Evolutionary conservation across 345 rosid species (phyloP), one percentile per base, ranked within the genome.

Genomic region (Eucalyptus paniculata): DNA sequence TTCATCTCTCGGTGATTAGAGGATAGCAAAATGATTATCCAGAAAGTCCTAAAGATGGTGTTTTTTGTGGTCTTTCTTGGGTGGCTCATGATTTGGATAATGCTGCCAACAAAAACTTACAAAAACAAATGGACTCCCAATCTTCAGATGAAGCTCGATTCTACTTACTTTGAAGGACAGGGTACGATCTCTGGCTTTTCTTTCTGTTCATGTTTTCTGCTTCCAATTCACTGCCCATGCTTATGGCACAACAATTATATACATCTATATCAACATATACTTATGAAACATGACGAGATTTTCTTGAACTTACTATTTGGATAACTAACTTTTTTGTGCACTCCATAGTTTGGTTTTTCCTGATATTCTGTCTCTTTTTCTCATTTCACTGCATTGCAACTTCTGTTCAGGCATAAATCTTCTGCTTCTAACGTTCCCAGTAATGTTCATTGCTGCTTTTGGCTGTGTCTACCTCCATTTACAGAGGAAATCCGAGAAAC

Each of bases 381-480:
- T 77, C 83, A 77, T 37, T 77, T 77, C 28, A 37, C 42, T 77
- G 83, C 83, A 37, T 77, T 11, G 83, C 83, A 37, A 77, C 83
- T 45, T 54, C 53, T n/a, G 50, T 77, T n/a, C 92, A 96, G 99
- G 97, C 30, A 92, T 50, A 80, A 95, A 94, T 88, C 94, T 96
- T 62, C 91, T 96, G 88, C 93, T 96, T 53, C 94, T 95, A 49
- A 91, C 97, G 9, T 90, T 93, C 87, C 98, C 99, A 9, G 86
- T 95, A 88, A 93, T 95, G 95, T 89, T 95, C 86, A 91, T 96
- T 65, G 94, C 97, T 82, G 90, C 88, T 83, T 87, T 94, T 60
- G 96, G 96, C 77, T 94, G 98, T 87, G 51, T 94, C 80, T 93
- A 93, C 93, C 95, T 96, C 89, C 97, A 96, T 91, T 87, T 93